A percentile compares a stretch with the other conserved stretches of the same genome.
These are phyloP conservation scores for Diplocarpon rosae DNA, from an alignment of 2,329 filamentous ascomycete genomes.

Conservation along the genomic window DNA sequence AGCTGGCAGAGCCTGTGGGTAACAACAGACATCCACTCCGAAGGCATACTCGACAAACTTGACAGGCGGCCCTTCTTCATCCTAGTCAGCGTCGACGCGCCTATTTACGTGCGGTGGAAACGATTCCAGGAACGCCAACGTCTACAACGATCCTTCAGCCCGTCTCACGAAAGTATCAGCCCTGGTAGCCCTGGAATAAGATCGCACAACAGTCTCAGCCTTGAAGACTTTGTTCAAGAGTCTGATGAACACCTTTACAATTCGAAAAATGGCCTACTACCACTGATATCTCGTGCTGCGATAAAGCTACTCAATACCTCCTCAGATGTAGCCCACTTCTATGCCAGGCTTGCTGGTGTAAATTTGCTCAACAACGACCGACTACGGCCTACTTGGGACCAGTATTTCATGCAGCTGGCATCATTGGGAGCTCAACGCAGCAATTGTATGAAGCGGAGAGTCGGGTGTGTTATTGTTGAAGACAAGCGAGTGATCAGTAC, in stretches of 20 bases:
- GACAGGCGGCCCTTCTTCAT: conserved; percentile 82
- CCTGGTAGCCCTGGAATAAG: too few relatives aligned
- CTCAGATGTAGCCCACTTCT: conserved; percentile 57
- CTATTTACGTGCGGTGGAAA: conserved; percentile 71
- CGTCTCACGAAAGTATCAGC: too few relatives aligned
- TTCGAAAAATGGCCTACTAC: conserved; percentile 51
- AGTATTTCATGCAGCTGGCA: conserved; percentile 97
- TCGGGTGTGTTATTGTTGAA: conserved; percentile 85
- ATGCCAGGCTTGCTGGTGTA: conserved; percentile 60
- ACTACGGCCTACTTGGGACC: conserved; percentile 84
- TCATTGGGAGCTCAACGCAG: conserved; percentile 79
- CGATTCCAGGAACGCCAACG: conserved; percentile 52
- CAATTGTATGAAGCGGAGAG: conserved; percentile 97
- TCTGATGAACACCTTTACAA: conserved; percentile 70
- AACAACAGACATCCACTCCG: conserved; percentile 69
- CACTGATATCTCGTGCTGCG: conserved; percentile 70
- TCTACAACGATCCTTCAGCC: conserved; percentile 5
- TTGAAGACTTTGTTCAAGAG: conserved; percentile 45
- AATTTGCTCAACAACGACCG: conserved; percentile 70
- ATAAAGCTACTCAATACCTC: conserved; percentile 82
- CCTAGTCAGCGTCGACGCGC: conserved; percentile 83
- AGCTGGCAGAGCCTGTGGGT: conserved; percentile 79
- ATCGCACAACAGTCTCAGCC: conserved; percentile 21
- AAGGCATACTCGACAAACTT: conserved; percentile 62
- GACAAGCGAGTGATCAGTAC: conserved; percentile 84